phyloP scores from a whole-genome alignment of 2,329 filamentous ascomycete species.

The Fusarium anthophilum region DNA sequence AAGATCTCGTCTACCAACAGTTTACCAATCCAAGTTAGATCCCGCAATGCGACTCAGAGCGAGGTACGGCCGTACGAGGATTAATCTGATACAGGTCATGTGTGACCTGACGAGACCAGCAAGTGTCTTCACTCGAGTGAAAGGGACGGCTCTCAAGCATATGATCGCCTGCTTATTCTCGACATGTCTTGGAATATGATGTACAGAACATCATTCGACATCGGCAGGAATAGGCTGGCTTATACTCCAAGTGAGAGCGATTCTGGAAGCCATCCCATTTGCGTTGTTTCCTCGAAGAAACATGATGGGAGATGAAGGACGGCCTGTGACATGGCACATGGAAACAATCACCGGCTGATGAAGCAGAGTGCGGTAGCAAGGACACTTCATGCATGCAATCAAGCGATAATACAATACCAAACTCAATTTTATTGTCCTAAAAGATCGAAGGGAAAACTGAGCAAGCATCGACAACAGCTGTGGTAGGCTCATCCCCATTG shows the following conservation, averaged over 20 bases:
- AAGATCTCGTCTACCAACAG: conserved; percentile 13
- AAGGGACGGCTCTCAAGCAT: neutral
- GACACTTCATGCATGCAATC: conserved; percentile 1
- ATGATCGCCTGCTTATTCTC: neutral
- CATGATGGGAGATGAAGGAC: conserved; percentile 22
- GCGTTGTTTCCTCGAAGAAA: conserved; percentile 1
- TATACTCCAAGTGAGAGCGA: conserved; percentile 8
- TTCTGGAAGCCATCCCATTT: conserved; percentile 10
- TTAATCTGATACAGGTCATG: neutral
- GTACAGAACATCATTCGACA: neutral
- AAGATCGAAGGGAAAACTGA: neutral
- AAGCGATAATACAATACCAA: conserved; percentile 19
- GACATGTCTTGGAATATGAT: conserved; percentile 3
- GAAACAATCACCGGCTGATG: conserved; percentile 19
- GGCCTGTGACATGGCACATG: conserved; percentile 14
- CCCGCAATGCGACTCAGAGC: conserved; percentile 11
- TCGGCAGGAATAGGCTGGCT: conserved; percentile 14
- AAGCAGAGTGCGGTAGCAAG: conserved; percentile 7
- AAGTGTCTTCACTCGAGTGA: neutral
- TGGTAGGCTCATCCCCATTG: neutral
- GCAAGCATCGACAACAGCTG: neutral
- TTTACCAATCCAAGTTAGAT: conserved; percentile 13
- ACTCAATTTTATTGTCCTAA: neutral
- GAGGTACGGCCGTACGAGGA: neutral
- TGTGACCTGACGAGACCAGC: neutral